Evolutionary conservation across 345 rosid genomes (phyloP), one percentile per base, ranked within the genome.

Genomic region (Kandelia obovata): DNA sequence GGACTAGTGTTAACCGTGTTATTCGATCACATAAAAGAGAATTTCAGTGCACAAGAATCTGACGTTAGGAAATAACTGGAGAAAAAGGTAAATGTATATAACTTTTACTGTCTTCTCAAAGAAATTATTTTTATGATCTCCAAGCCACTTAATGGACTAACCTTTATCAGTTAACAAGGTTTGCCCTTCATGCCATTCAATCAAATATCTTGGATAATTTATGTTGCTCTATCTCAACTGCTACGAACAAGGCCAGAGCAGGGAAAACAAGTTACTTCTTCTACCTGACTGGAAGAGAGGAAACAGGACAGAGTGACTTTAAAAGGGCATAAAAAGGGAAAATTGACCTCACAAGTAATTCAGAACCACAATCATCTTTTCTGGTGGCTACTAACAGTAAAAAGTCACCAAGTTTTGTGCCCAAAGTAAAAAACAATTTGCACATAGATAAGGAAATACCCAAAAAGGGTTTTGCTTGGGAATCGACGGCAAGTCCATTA

Each of bases 281-380:
- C 23, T 53, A 61, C 3, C 16, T 75, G 62, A 67, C 55, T 21
- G 60, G 26, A 65, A 81, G 72, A 70, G 73, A 20, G 68, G 80
- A 63, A 72, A 69, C 74, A 65, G 35, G 43, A 61, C n/a, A 20
- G 43, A 19, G 61, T 57, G 28, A 28, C 61, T 30, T 57, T 65
- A 21, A 58, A 60, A 63, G 21, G 25, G 16, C 39, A 4, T 53
- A 1, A 53, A 61, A 66, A 61, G 27, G 67, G 58, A 7, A 16
- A 66, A 56, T 51, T 53, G 49, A 30, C 7, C 63, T 61, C 34
- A 19, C 46, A 39, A 30, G 26, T 25, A 25, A 68, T 51, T 19
- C 32, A 47, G 30, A 2, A 37, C 53, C 35, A 34, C 26, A 11
- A 25, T 11, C 20, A 26, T 67, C 16, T 53, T 49, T 30, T 62